Base-by-base conservation (phyloP, 441 rosid genomes). In the Pelargonium citronellum region DNA sequence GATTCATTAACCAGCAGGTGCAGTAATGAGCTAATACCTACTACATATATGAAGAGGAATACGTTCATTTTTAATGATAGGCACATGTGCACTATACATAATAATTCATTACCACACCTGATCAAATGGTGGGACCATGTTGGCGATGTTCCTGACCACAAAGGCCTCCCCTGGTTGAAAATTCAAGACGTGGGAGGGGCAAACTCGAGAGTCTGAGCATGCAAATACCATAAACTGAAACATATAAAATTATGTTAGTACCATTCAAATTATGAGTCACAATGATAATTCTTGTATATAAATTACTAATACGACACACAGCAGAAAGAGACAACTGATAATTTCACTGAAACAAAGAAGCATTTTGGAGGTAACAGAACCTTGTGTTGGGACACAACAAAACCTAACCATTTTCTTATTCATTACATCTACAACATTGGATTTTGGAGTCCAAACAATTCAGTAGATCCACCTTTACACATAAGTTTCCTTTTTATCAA, bases 121-220 rank as follows among this genome's bases (percentile, higher is more conserved):
- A 72, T 95, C 97, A 67, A 69, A 95, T 6, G 96, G 75, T 55
- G 99, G 97, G 69, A 95, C 99, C 78, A 91, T 81, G 80, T 91
- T 95, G 67, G 98, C 98, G 16, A 95, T 87, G 72, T 95, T 95
- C 19, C 99, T 95, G 75, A 95, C 96, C 60, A 95, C 79, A 69
- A 95, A 95, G 24, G 99, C 99, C 67, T 92, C 99, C 53, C 99
- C 98, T 12, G 99, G 99, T 41, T 95, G 92, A 19, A 95, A 86
- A 80, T 91, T 79, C 64, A 92, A 83, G 34, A 92, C 81, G 67
- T 95, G 98, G 2, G 98, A 92, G 47, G 99, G 97, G 83, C 97
- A 95, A 30, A 95, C 99, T 27, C 99, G 79, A 12, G 99, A 95
- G 80, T 95, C 98, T 4, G 97, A 87, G 90, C 99, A 95, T 1